These are phyloP conservation scores for Adansonia gregorii DNA, from an alignment of 441 rosid species.

Conservation along the genomic window DNA sequence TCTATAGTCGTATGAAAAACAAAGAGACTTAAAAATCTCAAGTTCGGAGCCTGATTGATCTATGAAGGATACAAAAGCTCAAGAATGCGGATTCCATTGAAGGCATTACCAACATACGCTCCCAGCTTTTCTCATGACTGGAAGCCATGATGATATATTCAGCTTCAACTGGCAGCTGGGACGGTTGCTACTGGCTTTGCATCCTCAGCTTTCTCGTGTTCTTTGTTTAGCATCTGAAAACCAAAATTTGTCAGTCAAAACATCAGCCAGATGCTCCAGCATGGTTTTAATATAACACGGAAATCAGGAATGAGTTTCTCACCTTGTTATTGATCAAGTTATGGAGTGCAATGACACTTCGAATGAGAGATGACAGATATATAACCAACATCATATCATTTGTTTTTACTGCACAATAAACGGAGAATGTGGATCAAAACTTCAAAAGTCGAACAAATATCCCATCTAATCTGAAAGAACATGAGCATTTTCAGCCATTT, in stretches of 20 bases:
- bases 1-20: background rate
- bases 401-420: slow-evolving; percentile 60
- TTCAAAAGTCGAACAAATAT: background rate
- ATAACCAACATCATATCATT: slow-evolving; percentile 85
- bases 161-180: slow-evolving; percentile 49
- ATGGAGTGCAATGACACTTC: slow-evolving; percentile 75
- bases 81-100: background rate
- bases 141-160: slow-evolving; percentile 2
- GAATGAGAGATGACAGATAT: slow-evolving; percentile 71
- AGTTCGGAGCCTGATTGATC: background rate
- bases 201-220: slow-evolving; percentile 74
- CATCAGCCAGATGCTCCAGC: background rate
- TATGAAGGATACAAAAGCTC: slow-evolving; percentile 6
- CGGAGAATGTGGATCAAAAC: slow-evolving; percentile 13
- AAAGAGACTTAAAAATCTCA: background rate
- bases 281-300: background rate
- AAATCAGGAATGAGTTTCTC: background rate
- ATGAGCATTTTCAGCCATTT: background rate
- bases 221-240: slow-evolving; percentile 69
- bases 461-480: slow-evolving; percentile 2
- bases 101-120: background rate
- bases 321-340: slow-evolving; percentile 82
- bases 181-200: slow-evolving; percentile 51
- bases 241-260: background rate
- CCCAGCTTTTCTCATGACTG: background rate